phyloP scores from a whole-genome alignment of 352 stramenopile genomes.

The Hyphochytrium catenoides region DNA sequence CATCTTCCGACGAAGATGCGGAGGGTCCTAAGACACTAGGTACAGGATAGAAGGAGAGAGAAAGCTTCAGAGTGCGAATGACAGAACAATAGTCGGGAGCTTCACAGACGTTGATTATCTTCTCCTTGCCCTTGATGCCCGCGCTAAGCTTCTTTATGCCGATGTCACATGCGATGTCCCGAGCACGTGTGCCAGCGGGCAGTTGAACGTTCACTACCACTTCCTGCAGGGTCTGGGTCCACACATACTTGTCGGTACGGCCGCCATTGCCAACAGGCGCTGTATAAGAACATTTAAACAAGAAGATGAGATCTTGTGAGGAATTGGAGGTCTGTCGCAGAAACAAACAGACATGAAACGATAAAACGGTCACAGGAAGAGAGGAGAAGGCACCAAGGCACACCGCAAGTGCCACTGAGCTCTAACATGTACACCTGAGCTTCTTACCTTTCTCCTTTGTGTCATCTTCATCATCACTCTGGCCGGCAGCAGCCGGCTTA shows the following conservation, averaged over 20 bases:
- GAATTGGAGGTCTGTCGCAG: no score
- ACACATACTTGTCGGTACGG: conserved; percentile 79
- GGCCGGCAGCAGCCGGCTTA: conserved; percentile 3
- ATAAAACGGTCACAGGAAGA: no score
- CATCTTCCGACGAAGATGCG: no score
- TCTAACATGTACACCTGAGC: conserved; percentile 30
- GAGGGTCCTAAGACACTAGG: no score
- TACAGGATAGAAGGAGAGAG: no score
- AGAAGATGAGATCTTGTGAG: no score
- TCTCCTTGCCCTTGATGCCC: conserved; percentile 33
- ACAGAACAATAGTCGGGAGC: conserved; percentile 12
- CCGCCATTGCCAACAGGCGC: conserved; percentile 73
- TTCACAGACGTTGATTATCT: conserved; percentile 29
- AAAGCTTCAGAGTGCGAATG: no score
- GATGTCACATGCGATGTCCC: conserved; percentile 77
- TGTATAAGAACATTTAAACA: conserved; percentile 10
- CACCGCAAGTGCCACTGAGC: neutral
- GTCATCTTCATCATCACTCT: conserved; percentile 10
- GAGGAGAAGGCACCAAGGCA: no score
- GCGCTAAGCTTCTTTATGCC: conserved; percentile 67
- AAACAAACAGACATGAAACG: no score
- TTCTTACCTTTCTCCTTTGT: conserved; percentile 31
- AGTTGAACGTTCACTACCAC: conserved; percentile 73
- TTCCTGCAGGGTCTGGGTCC: conserved; percentile 94
- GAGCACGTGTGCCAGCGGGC: conserved; percentile 71